Evolutionary conservation across 2,329 filamentous ascomycete genomes (phyloP), one percentile per base, ranked within the genome.

Genomic region (Parascedosporium putredinis): DNA sequence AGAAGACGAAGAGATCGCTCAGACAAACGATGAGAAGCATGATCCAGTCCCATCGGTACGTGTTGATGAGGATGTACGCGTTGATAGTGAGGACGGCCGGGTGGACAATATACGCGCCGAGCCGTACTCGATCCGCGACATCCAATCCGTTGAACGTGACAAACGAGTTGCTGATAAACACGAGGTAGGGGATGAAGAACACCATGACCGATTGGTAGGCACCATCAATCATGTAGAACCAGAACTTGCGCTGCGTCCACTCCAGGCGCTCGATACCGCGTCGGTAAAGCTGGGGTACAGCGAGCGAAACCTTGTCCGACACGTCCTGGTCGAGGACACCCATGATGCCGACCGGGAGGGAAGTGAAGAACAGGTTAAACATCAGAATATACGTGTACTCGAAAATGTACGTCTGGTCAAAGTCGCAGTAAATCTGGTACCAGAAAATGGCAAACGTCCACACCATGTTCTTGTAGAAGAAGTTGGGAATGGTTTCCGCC

Each of bases 401-500:
- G 70, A 94, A 96, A 49, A 96, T 81, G 64, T 96, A 97, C 43
- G 91, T 91, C 66, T 91, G 89, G 70, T 98, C 93, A 65, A 94
- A 96, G 68, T 95, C 85, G 73, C 86, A 88, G 68, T 86, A 98
- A 50, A 95, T 88, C 64, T 94, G 89, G 67, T 87, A 98, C 91
- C 91, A 97, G 76, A 97, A 96, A 52, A 98, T 86, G 40, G 85
- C 79, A 62, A 96, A 91, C 1, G 88, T 93, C 93, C 93, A 98
- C 48, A 97, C 85, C 67, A 98, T 86, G 72, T 97, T 98, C 84
- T 98, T 98, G 80, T 97, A 98, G 74, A 98, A 98, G 76, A 98
- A 98, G 66, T 98, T 98, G 65, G 89, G 88, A 60, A 94, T 96
- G 44, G 84, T 87, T 71, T 98, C 93, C 25, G 85, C 88, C 64